phyloP scores from a whole-genome alignment of 495 filamentous ascomycete species.

The Rhizodiscina lignyota region DNA sequence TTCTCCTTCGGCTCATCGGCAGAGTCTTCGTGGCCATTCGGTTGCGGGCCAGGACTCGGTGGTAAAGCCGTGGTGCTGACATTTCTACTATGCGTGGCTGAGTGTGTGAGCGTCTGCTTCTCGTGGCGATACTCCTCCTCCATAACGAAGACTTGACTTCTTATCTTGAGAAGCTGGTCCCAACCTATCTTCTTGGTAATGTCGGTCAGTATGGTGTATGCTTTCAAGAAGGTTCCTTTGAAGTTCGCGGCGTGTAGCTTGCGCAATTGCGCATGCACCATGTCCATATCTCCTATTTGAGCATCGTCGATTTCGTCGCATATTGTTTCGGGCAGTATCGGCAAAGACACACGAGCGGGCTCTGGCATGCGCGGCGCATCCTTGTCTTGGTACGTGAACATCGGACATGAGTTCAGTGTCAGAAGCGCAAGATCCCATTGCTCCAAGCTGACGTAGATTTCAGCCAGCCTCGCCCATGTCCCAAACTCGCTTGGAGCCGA shows the following conservation, averaged over 20 bases:
- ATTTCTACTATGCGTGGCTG: slow-evolving; percentile 35
- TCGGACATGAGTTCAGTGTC: slow-evolving; percentile 96
- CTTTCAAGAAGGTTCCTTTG: slow-evolving; percentile 86
- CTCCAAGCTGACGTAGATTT: slow-evolving; percentile 82
- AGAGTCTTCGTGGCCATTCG: slow-evolving; percentile 39
- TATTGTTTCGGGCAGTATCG: slow-evolving; percentile 73
- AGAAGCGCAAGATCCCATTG: slow-evolving; percentile 87
- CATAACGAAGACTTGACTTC: slow-evolving; percentile 98
- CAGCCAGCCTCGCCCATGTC: slow-evolving; percentile 86
- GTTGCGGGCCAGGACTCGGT: slow-evolving; percentile 42
- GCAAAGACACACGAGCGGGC: slow-evolving; percentile 69
- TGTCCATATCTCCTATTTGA: slow-evolving; percentile 42
- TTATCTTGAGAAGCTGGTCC: slow-evolving; percentile 84
- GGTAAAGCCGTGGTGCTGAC: slow-evolving; percentile 62
- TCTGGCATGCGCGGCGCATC: slow-evolving; percentile 89
- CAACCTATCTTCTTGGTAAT: slow-evolving; percentile 92
- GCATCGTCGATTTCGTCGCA: slow-evolving; percentile 86
- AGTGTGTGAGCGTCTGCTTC: slow-evolving; percentile 47
- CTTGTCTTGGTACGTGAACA: slow-evolving; percentile 99
- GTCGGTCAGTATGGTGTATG: slow-evolving; percentile 85
- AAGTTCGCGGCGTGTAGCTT: slow-evolving; percentile 78
- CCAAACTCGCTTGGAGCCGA: slow-evolving; percentile 92
- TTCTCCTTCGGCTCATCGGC: slow-evolving; percentile 1
- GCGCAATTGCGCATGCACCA: slow-evolving; percentile 71
- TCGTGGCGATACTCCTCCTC: slow-evolving; percentile 94